Conservation (phyloP, 129 eudicot genomes). For the Logfia minima region DNA sequence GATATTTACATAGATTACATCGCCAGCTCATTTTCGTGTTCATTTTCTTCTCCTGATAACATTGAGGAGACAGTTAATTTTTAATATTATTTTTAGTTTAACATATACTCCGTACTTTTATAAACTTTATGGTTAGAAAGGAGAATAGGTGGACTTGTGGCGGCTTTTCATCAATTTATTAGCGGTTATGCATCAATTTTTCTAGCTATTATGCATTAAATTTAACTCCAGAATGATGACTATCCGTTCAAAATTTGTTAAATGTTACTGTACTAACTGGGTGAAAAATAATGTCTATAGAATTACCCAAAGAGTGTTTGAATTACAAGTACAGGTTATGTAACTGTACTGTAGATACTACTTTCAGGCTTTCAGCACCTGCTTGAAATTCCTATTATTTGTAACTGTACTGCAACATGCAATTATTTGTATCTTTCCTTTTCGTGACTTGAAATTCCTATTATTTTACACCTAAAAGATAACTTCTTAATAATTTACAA, state of each 20-base stretch:
- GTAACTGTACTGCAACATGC: conserved; percentile 2
- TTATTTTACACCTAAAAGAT: neutral
- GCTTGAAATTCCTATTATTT: neutral
- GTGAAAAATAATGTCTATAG: neutral
- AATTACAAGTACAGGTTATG: conserved; percentile 1
- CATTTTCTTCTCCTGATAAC: no score
- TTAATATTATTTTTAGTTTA: no score
- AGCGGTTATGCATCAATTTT: no score
- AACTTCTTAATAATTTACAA: neutral
- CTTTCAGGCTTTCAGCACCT: conserved; percentile 18
- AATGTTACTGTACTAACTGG: neutral
- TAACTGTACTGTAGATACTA: conserved; percentile 3
- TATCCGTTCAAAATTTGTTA: neutral
- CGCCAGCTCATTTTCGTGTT: no score
- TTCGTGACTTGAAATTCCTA: neutral
- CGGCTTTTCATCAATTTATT: no score
- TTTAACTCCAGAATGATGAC: no score
- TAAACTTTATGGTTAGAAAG: no score
- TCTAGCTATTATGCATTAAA: neutral
- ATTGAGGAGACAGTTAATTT: no score
- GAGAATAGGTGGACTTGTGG: no score
- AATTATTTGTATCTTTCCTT: neutral
- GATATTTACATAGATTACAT: neutral
- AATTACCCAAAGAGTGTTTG: neutral
- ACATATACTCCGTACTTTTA: no score